Conservation (phyloP, 371 early-diverging fungal species). For the Mortierella sp. region DNA sequence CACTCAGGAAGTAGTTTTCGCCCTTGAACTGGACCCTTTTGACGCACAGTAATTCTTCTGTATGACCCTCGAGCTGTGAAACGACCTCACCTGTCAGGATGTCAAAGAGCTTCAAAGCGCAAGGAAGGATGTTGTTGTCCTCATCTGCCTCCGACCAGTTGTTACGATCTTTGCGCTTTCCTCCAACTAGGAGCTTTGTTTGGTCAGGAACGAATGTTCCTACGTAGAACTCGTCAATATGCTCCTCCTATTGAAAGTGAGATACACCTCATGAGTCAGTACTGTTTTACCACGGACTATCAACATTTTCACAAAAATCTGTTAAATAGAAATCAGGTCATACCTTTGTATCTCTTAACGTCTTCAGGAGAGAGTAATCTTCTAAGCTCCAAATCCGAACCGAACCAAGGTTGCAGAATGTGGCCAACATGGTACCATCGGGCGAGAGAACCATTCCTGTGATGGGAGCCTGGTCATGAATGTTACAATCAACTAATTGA, state of each 20-base stretch:
- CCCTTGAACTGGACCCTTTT: constrained; percentile 80
- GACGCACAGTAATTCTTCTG: constrained; percentile 87
- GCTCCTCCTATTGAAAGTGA: constrained; percentile 62
- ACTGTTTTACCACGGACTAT: too few relatives aligned
- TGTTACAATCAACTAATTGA: constrained; percentile 59
- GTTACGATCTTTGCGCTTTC: constrained; percentile 87
- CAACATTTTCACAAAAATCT: neutral
- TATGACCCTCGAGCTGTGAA: constrained; percentile 79
- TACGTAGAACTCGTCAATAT: constrained; percentile 92
- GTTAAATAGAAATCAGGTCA: neutral
- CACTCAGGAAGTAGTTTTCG: constrained; percentile 83
- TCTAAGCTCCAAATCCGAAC: constrained; percentile 85
- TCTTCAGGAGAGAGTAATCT: constrained; percentile 71
- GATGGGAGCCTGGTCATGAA: constrained; percentile 73
- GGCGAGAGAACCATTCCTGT: constrained; percentile 83
- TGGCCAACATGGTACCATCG: constrained; percentile 86
- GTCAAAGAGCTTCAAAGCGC: constrained; percentile 90
- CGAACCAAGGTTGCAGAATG: constrained; percentile 85
- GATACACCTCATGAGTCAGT: neutral
- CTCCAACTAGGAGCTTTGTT: constrained; percentile 70
- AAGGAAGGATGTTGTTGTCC: constrained; percentile 91
- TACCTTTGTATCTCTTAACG: constrained; percentile 77
- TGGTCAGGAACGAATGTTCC: constrained; percentile 77
- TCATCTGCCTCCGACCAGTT: constrained; percentile 89
- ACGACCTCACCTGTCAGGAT: constrained; percentile 78